A percentile compares a stretch with the other conserved stretches of the same genome.
Conservation (phyloP, 495 filamentous ascomycete genomes). For the Trichoderma virens region DNA sequence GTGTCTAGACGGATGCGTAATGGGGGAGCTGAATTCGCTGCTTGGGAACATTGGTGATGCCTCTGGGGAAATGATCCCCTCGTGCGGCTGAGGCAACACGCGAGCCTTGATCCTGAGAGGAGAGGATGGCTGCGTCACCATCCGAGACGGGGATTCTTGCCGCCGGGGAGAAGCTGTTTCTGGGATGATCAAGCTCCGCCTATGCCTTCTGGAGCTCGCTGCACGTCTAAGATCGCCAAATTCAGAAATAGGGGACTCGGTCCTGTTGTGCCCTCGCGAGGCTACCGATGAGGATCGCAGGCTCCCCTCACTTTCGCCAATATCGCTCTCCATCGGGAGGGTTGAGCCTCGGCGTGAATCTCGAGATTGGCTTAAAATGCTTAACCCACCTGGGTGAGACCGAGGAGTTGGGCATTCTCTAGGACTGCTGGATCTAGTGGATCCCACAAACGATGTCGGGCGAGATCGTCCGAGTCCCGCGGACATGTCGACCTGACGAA, state of each 20-base stretch:
- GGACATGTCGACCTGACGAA: constrained; percentile 40
- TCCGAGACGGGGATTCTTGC: constrained; percentile 75
- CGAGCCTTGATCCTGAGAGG: constrained; percentile 86
- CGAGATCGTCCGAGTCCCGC: constrained; percentile 31
- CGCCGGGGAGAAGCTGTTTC: constrained; percentile 68
- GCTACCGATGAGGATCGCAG: constrained; percentile 70
- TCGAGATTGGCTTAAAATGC: constrained; percentile 53
- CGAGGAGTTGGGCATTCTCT: constrained; percentile 86
- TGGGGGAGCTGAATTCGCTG: constrained; percentile 73
- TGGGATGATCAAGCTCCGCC: constrained; percentile 72
- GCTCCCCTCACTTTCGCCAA: constrained; percentile 78
- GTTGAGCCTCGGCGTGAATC: constrained; percentile 58
- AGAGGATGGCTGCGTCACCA: constrained; percentile 61
- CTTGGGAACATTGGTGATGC: constrained; percentile 78
- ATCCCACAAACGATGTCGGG: constrained; percentile 36
- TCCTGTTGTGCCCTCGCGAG: constrained; percentile 55
- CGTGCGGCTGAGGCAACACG: constrained; percentile 57
- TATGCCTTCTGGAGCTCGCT: constrained; percentile 65
- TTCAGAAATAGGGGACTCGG: constrained; percentile 88
- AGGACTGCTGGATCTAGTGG: constrained; percentile 79
- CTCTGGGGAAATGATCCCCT: constrained; percentile 75
- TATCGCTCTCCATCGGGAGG: constrained; percentile 69
- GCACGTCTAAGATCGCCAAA: constrained; percentile 59
- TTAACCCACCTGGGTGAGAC: constrained; percentile 66
- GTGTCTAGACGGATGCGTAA: constrained; percentile 32